These are phyloP conservation scores for Pseudevernia furfuracea DNA, from an alignment of 495 filamentous ascomycete species.

Conservation along the genomic window DNA sequence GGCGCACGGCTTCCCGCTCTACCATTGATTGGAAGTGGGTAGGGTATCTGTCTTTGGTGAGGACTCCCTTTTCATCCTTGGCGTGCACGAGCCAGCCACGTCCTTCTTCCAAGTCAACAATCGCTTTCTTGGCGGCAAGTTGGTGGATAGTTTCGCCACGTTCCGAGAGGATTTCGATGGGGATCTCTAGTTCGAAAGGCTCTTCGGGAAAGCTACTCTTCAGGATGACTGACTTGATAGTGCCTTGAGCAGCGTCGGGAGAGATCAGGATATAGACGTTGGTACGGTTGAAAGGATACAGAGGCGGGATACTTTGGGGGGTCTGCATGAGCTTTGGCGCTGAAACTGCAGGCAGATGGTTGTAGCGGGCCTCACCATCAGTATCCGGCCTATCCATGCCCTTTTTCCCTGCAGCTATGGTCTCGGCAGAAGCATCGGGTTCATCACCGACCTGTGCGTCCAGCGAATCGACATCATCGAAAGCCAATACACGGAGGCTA, in stretches of 20 bases:
- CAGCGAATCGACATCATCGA: background rate
- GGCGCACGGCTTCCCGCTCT: conserved; percentile 52
- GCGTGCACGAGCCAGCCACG: conserved; percentile 56
- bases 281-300: conserved; percentile 57
- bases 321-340: conserved; percentile 53
- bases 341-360: conserved; percentile 42
- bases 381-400: background rate
- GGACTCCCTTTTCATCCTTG: conserved; percentile 36
- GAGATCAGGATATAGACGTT: conserved; percentile 57
- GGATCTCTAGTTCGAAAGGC: conserved; percentile 54
- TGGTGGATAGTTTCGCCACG: conserved; percentile 57
- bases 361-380: conserved; percentile 28
- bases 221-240: conserved; percentile 49
- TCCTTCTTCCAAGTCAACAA: conserved; percentile 60
- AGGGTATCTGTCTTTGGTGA: conserved; percentile 42
- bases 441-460: conserved; percentile 1
- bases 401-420: conserved; percentile 22
- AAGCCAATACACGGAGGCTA: conserved; percentile 25
- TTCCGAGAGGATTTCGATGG: conserved; percentile 42
- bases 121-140: conserved; percentile 58
- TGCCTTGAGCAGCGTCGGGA: conserved; percentile 36
- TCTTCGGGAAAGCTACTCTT: conserved; percentile 46
- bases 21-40: conserved; percentile 47
- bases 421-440: conserved; percentile 4
- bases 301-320: conserved; percentile 52